These are phyloP conservation scores for Plasmodium gonderi DNA, from an alignment of 169 alveolate genomes.

Conservation along the genomic window DNA sequence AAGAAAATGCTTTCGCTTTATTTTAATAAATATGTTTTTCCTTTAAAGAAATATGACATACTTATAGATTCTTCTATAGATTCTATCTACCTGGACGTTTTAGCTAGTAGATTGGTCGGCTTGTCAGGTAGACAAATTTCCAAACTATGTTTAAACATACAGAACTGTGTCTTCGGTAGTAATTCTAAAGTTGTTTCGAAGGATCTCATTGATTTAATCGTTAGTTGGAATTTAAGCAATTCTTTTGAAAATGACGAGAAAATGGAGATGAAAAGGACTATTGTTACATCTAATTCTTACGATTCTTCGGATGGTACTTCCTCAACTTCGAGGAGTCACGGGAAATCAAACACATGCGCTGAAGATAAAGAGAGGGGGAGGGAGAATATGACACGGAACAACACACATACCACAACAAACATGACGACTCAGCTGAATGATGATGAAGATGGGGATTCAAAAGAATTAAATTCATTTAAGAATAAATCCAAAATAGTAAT, in stretches of 20 bases:
- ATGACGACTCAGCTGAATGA: not conserved
- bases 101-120: constrained; percentile 92
- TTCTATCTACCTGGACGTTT: constrained; percentile 80
- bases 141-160: constrained; percentile 79
- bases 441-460: not conserved
- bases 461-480: not conserved
- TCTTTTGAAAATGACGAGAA: constrained; percentile 1
- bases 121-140: constrained; percentile 97
- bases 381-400: not conserved
- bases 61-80: constrained; percentile 85
- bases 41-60: constrained; percentile 81
- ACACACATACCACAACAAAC: not conserved
- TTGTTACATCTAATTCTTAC: not conserved
- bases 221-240: constrained; percentile 62
- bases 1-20: constrained; percentile 91
- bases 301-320: not conserved
- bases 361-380: too few species aligned
- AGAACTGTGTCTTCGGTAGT: constrained; percentile 73
- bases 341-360: not conserved
- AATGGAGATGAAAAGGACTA: not conserved
- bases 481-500: not conserved
- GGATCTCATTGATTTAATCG: constrained; percentile 59
- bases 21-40: constrained; percentile 90
- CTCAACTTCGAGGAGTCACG: not conserved
- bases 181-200: constrained; percentile 67